Evolutionary conservation across 2,329 filamentous ascomycete genomes (phyloP).

Genomic region (Pestalotiopsis sp.): DNA sequence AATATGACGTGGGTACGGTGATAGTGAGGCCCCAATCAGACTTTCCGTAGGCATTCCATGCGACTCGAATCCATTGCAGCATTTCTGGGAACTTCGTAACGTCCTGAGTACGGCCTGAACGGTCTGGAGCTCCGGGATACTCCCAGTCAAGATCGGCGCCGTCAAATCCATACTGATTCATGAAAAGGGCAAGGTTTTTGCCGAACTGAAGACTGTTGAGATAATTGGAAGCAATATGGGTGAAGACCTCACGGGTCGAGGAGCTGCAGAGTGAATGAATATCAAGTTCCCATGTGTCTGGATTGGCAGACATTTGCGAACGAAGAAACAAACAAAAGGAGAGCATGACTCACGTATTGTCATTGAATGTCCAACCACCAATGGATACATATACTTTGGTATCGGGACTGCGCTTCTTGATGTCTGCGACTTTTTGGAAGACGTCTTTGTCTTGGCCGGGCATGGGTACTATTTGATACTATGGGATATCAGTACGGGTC

Average conservation of each 20-base stretch:
- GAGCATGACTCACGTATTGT: too few species aligned
- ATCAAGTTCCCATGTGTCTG: too few species aligned
- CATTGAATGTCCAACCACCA: too few species aligned
- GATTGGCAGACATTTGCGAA: too few species aligned
- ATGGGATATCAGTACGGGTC: too few species aligned
- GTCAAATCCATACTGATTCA: constrained; percentile 39
- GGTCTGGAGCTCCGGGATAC: constrained; percentile 37
- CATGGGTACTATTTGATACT: too few species aligned
- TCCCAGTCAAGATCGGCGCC: constrained; percentile 52
- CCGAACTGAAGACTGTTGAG: constrained; percentile 37
- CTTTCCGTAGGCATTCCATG: constrained; percentile 32
- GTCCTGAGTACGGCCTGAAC: constrained; percentile 33
- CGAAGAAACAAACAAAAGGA: too few species aligned
- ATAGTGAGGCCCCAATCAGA: constrained; percentile 36
- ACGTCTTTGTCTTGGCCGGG: too few species aligned
- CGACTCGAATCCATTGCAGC: constrained; percentile 19
- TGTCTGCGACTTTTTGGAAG: too few species aligned
- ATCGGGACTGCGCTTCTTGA: too few species aligned
- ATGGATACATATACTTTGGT: too few species aligned
- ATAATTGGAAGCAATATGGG: constrained; percentile 22
- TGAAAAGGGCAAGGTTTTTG: constrained; percentile 27
- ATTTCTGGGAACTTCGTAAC: constrained; percentile 44
- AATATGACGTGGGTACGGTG: constrained; percentile 38
- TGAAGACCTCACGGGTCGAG: neutral
- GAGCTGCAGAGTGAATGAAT: neutral